Evolutionary conservation across 306 rosid genomes (phyloP).

Genomic region (Geum urbanum): DNA sequence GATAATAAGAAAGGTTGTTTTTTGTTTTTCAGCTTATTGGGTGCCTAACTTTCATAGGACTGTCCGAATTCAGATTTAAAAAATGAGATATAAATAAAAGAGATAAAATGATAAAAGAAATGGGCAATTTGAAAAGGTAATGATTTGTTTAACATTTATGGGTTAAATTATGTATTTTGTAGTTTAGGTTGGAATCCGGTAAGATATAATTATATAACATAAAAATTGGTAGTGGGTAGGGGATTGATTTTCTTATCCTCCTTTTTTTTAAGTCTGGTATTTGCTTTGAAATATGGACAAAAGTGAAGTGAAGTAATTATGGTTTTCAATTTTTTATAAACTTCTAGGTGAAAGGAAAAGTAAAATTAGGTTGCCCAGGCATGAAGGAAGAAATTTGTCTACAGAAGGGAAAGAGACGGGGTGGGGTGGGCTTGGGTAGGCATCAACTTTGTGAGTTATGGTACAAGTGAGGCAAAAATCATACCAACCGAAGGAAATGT

Average conservation of each 20-base stretch:
- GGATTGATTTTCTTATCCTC: slow-evolving; percentile 39
- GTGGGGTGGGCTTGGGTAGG: slow-evolving; percentile 31
- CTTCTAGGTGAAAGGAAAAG: slow-evolving; percentile 59
- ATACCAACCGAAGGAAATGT: slow-evolving; percentile 11
- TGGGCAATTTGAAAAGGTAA: slow-evolving; percentile 34
- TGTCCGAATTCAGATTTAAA: slow-evolving; percentile 67
- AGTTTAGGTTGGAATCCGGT: slow-evolving; percentile 76
- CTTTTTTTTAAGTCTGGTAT: slow-evolving; percentile 23
- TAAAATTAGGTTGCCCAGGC: slow-evolving; percentile 68
- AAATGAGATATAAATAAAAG: slow-evolving; percentile 20
- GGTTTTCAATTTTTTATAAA: slow-evolving; percentile 25
- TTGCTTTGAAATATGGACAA: slow-evolving; percentile 43
- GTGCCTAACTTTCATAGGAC: slow-evolving; percentile 58
- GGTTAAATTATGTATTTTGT: slow-evolving; percentile 34
- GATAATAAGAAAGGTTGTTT: slow-evolving; percentile 53
- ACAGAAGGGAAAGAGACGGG: slow-evolving; percentile 39
- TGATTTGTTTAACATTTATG: slow-evolving; percentile 31
- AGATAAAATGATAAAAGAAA: slow-evolving; percentile 40
- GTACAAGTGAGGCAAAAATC: slow-evolving; percentile 18
- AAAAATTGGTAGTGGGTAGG: slow-evolving; percentile 57
- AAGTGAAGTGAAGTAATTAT: slow-evolving; percentile 38
- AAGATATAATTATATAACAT: slow-evolving; percentile 40
- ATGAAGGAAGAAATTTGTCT: slow-evolving; percentile 62
- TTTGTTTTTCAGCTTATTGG: slow-evolving; percentile 63
- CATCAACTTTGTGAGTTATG: slow-evolving; percentile 32